Evolutionary conservation across 768 basidiomycete species (phyloP).

Genomic region (Pulveroboletus sp.): DNA sequence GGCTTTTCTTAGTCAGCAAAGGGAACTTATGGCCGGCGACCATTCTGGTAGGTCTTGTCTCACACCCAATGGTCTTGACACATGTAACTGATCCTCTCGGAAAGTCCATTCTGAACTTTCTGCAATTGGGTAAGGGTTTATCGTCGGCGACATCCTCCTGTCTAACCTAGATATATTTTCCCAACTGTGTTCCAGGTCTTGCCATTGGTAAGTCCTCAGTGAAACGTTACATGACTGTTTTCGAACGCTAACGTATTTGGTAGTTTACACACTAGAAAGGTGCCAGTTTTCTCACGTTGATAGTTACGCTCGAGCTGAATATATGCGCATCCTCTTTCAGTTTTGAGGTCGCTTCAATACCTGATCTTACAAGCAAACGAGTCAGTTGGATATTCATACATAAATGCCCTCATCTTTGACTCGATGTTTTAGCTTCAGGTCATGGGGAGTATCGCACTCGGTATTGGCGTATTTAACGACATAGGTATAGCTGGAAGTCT

Average conservation of each 20-base stretch:
- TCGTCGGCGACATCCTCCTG: background rate
- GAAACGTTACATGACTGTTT: background rate
- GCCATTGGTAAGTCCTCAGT: slow-evolving; percentile 34
- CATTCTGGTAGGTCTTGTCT: slow-evolving; percentile 36
- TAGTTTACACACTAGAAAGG: slow-evolving; percentile 45
- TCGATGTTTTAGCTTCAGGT: slow-evolving; percentile 27
- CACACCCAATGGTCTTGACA: background rate
- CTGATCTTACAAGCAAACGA: slow-evolving; percentile 41
- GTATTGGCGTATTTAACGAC: slow-evolving; percentile 48
- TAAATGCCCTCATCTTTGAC: background rate
- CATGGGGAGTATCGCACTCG: slow-evolving; percentile 45
- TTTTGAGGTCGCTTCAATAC: slow-evolving; percentile 34
- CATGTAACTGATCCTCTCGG: background rate
- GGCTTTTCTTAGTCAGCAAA: slow-evolving; percentile 45
- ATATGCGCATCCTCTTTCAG: slow-evolving; percentile 18
- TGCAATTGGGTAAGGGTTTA: slow-evolving; percentile 43
- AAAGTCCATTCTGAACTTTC: slow-evolving; percentile 44
- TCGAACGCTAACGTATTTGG: slow-evolving; percentile 3
- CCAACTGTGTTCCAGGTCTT: slow-evolving; percentile 24
- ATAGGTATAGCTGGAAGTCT: slow-evolving; percentile 47
- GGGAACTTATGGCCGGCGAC: slow-evolving; percentile 44
- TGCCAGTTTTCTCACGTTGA: slow-evolving; percentile 18
- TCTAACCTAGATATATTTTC: background rate
- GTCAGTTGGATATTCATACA: slow-evolving; percentile 27
- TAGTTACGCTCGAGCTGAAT: background rate